These are phyloP conservation scores for Podaxis sp. DNA, from an alignment of 768 basidiomycete genomes.

Conservation along the genomic window DNA sequence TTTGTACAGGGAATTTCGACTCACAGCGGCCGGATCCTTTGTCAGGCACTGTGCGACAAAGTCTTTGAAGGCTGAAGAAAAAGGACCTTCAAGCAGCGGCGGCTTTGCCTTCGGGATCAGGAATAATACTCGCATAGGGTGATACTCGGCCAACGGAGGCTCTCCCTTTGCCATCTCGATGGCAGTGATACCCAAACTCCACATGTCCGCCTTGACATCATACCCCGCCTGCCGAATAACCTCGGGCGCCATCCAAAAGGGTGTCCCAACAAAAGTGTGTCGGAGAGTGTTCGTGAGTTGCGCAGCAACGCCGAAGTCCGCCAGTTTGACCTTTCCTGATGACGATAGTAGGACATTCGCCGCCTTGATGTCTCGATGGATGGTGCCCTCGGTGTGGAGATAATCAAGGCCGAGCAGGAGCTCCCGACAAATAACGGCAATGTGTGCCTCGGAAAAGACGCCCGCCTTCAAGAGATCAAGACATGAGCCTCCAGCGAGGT, in stretches of 20 bases:
- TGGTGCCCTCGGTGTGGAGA: conserved; percentile 92
- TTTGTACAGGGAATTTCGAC: conserved; percentile 17
- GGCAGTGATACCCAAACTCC: conserved; percentile 97
- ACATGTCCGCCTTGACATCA: conserved; percentile 94
- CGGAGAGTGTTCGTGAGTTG: conserved; percentile 91
- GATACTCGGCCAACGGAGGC: conserved; percentile 94
- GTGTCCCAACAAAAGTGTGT: conserved; percentile 97
- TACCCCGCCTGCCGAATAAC: conserved; percentile 97
- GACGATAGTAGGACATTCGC: conserved; percentile 92
- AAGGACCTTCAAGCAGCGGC: conserved; percentile 83
- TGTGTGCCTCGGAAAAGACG: conserved; percentile 86
- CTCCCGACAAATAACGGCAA: conserved; percentile 92
- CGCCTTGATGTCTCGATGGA: conserved; percentile 98
- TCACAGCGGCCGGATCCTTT: conserved; percentile 81
- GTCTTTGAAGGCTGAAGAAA: conserved; percentile 85
- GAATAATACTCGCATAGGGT: conserved; percentile 98
- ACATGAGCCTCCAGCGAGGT: conserved; percentile 97
- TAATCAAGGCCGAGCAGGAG: conserved; percentile 92
- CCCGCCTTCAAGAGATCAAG: conserved; percentile 93
- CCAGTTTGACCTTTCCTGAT: conserved; percentile 91
- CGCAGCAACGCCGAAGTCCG: conserved; percentile 98
- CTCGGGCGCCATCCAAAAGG: conserved; percentile 99
- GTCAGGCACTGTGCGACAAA: conserved; percentile 88
- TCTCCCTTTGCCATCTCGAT: conserved; percentile 99
- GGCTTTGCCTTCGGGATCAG: conserved; percentile 96